Base-by-base conservation (phyloP, 2,329 filamentous ascomycete species). In the Arthroderma sp. region DNA sequence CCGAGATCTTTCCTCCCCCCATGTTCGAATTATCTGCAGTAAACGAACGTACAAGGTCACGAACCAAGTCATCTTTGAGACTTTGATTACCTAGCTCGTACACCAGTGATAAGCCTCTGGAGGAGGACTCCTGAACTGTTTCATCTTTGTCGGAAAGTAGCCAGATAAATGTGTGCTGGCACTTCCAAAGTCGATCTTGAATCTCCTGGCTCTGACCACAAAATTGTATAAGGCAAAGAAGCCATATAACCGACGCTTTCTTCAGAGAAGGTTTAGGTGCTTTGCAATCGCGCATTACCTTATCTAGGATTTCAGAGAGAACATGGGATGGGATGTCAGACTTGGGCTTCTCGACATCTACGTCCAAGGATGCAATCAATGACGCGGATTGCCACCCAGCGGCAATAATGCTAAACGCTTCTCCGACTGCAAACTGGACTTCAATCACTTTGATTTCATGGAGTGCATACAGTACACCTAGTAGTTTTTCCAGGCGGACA, bases 191-290 rank as follows among this genome's bases (percentile, higher is more conserved):
- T 11, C 83, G 81, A 3, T 77, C 75, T 66, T 94, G 88, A 4
- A 97, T 80, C 61, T 88, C 81, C 2, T 76, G 68, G n/a, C 89
- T 75, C 62, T 91, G 84, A 0, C 89, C 89, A 67, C 90, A 94
- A 70, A 93, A 90, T 67, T 96, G 90, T 7, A 97, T 84, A 2
- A 97, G 74, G 66, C 87, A 95, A 59, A 97, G 84, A 0, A 97
- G 79, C 93, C 93, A 97, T 64, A 98, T 95, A 0, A 90, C 90
- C 0, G 91, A 91, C 2, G 91, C 90, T 68, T 95, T 95, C 64
- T 90, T 84, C 3, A 96, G 76, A 0, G 90, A 87, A 0, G 93
- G 93, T 66, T 96, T 96, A 0, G 88, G 89, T 7, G 85, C 83
- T 65, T 86, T 85, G 73, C 87, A 93, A 65, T 93, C 86, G 1